Percentiles rank a stretch among this genome's conserved stretches.
Conservation (phyloP, 495 filamentous ascomycete genomes). For the Aspergillus heteromorphus region DNA sequence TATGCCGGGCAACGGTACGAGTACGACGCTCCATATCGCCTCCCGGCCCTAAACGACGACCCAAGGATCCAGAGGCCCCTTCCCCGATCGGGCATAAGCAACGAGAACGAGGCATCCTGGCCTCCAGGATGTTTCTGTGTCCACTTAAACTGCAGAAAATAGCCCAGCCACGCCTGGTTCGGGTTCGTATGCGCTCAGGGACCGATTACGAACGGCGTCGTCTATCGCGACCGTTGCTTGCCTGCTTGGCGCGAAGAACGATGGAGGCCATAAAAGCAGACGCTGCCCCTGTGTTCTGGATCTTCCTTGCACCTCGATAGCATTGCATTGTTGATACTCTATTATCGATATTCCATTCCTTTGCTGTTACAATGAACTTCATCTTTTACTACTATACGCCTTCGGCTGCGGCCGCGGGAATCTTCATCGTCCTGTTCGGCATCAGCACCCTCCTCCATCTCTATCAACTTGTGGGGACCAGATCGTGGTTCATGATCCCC, state of each 20-base stretch:
- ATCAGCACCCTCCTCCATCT: conserved; percentile 35
- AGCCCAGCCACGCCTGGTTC: background rate
- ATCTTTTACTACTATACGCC: conserved; percentile 43
- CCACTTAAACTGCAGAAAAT: background rate
- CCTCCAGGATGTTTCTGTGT: background rate
- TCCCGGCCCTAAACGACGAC: background rate
- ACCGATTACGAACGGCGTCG: no score
- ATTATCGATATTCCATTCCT: background rate
- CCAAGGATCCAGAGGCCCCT: background rate
- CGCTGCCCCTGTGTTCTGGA: background rate
- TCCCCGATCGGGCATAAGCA: background rate
- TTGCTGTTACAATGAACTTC: background rate
- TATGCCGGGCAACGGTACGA: background rate
- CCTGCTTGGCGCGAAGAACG: background rate
- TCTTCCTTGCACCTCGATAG: background rate
- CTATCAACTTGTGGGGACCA: conserved; percentile 38
- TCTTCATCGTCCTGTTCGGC: conserved; percentile 48
- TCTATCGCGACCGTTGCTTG: background rate
- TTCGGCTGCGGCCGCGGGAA: conserved; percentile 41
- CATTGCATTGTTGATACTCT: background rate
- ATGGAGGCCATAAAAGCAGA: background rate
- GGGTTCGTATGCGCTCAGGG: background rate
- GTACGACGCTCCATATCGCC: background rate
- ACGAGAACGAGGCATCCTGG: background rate
- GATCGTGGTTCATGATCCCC: conserved; percentile 51